Evolutionary conservation across 805 yeast genomes (phyloP), one percentile per base, ranked within the genome.

Genomic region (Ascoidea rubescens): DNA sequence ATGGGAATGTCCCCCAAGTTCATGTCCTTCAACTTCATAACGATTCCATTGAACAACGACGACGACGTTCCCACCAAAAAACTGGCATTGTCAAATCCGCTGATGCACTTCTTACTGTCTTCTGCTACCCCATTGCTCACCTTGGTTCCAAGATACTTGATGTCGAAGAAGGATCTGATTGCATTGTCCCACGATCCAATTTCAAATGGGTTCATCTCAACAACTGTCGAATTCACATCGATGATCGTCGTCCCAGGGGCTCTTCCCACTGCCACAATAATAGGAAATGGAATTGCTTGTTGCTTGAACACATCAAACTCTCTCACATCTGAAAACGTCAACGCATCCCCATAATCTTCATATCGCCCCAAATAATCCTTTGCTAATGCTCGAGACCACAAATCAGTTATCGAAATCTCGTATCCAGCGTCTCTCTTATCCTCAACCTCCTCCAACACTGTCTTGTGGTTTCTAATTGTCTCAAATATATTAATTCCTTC

Each of bases 141-240:
- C 21, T 73, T 64, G 0, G 95, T 74, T 7, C 96, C 96, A 48
- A 86, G 63, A 62, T 84, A 87, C 64, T 79, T 74, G 47, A 79
- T 66, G 54, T 84, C 81, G 10, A 81, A 71, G 64, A 88, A 87
- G 3, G 84, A 68, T 53, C 75, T 72, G 52, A 86, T 66, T 1
- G 83, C 70, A 14, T 88, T 85, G 62, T 89, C 96, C 95, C 95
- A 88, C 4, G 93, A 80, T 10, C 96, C 96, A 60, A 88, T 67
- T 62, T 83, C 86, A 59, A 69, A 82, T 8, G 95, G 89, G 49
- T 73, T 75, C 56, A 78, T 66, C 56, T 80, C 78, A 55, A 81
- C 76, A 50, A 73, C 74, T 1, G 96, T 85, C 5, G 95, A 81
- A 69, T 87, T 87, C 43, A 67, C 63, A 55, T 75, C 72, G 50